A percentile compares a stretch with the other conserved stretches of the same genome.
These are phyloP conservation scores for Stemphylium vesicarium DNA, from an alignment of 2,329 filamentous ascomycete species.

Conservation along the genomic window DNA sequence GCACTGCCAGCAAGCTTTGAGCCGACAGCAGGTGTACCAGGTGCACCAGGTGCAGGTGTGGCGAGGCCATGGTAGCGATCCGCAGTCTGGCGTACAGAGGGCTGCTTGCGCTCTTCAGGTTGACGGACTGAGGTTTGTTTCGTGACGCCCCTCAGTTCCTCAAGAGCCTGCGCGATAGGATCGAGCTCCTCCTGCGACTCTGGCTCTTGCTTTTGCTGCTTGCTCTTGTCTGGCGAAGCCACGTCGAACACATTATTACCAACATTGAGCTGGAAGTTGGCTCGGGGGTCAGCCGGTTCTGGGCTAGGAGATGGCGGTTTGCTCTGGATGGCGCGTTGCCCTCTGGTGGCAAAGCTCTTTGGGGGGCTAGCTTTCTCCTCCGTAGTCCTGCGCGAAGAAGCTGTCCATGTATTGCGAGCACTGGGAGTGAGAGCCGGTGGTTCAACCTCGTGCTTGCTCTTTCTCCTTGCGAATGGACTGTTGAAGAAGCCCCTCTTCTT, in stretches of 20 bases:
- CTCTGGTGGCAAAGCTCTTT: constrained; percentile 45
- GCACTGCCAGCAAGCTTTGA: constrained; percentile 50
- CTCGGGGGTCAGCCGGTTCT: constrained; percentile 88
- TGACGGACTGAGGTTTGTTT: constrained; percentile 83
- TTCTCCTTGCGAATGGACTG: constrained; percentile 84
- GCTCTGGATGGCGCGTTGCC: constrained; percentile 38
- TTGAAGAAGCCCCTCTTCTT: constrained; percentile 90
- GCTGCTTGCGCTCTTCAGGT: constrained; percentile 78
- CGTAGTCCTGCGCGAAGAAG: constrained; percentile 47
- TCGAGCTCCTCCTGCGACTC: constrained; percentile 70
- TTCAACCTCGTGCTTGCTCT: constrained; percentile 83
- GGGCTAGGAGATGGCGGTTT: constrained; percentile 53
- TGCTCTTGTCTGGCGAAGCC: constrained; percentile 71
- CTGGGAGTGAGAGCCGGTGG: constrained; percentile 50
- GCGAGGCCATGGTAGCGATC: constrained; percentile 94
- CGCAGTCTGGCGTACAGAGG: constrained; percentile 84
- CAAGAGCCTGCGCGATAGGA: constrained; percentile 89
- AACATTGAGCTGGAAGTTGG: constrained; percentile 90
- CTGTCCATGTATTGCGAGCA: constrained; percentile 62
- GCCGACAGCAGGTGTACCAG: constrained; percentile 48
- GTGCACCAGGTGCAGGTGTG: constrained; percentile 70
- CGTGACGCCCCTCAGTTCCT: constrained; percentile 84
- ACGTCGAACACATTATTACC: constrained; percentile 97
- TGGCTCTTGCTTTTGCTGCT: constrained; percentile 48
- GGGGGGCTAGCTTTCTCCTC: constrained; percentile 50